Percentiles rank a stretch among this genome's conserved stretches.
phyloP scores from a whole-genome alignment of 495 filamentous ascomycete genomes.

The Penicillium mononematosum region DNA sequence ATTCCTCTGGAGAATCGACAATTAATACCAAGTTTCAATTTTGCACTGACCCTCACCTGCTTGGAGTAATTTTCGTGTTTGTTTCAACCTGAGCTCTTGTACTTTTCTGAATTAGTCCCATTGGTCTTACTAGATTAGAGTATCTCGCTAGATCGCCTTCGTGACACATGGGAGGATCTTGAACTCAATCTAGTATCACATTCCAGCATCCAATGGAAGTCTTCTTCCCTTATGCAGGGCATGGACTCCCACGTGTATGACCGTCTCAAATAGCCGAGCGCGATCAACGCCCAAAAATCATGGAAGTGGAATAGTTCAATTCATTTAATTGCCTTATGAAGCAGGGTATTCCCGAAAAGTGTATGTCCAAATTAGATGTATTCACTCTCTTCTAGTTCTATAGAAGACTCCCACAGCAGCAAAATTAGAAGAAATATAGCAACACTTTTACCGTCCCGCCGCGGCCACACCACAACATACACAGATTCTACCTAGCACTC shows the following conservation, averaged over 20 bases:
- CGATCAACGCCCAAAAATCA: neutral
- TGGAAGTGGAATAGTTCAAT: neutral
- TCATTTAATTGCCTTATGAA: neutral
- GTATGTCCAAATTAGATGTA: neutral
- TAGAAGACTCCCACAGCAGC: neutral
- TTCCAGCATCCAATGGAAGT: neutral
- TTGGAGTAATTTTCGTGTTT: neutral
- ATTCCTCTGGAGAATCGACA: slow-evolving; percentile 17
- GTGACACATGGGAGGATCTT: neutral
- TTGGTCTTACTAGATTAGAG: neutral
- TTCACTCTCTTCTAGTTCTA: neutral
- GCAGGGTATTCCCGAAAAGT: neutral
- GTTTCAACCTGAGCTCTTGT: neutral
- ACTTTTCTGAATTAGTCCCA: neutral
- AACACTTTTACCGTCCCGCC: neutral
- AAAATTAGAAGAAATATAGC: slow-evolving; percentile 2
- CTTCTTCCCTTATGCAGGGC: neutral
- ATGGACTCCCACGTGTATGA: neutral
- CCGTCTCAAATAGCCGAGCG: neutral
- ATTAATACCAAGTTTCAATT: slow-evolving; percentile 10
- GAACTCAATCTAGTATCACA: slow-evolving; percentile 1
- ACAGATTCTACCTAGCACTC: neutral
- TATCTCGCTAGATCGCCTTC: neutral
- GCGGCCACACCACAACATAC: neutral
- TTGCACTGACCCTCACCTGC: slow-evolving; percentile 1